These are phyloP conservation scores for Aspergillus incahuasiensis DNA, from an alignment of 495 filamentous ascomycete species.

Conservation along the genomic window DNA sequence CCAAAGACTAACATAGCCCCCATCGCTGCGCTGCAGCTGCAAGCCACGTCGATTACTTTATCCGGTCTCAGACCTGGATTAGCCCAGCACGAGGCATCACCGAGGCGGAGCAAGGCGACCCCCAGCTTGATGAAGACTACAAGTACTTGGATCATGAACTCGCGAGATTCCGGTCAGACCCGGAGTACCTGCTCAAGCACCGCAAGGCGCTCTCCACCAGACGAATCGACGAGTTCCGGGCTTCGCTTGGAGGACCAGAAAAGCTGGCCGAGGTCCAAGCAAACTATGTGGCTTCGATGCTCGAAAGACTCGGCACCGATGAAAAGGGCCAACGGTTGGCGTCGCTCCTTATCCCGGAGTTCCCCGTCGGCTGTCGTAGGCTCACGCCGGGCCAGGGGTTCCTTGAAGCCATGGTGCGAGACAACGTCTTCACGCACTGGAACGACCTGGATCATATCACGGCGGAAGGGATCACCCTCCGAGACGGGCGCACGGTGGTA, in stretches of 20 bases:
- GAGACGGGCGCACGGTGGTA: no score
- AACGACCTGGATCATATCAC: no score
- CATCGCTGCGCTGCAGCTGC: not conserved
- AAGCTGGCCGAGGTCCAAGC: not conserved
- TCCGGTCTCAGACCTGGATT: slow-evolving; percentile 20
- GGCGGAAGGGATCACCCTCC: slow-evolving; percentile 37
- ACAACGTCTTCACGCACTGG: no score
- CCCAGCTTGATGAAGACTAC: no score
- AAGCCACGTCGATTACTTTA: slow-evolving; percentile 11
- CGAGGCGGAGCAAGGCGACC: slow-evolving; percentile 8
- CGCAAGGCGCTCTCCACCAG: slow-evolving; percentile 39
- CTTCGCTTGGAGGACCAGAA: no score
- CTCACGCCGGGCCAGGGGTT: slow-evolving; percentile 38
- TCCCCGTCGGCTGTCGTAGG: slow-evolving; percentile 16
- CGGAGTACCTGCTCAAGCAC: slow-evolving; percentile 23
- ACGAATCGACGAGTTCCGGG: slow-evolving; percentile 11
- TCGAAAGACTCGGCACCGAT: not conserved
- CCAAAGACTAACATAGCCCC: no score
- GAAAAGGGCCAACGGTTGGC: not conserved
- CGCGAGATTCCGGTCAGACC: slow-evolving; percentile 15
- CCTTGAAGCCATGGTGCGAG: slow-evolving; percentile 30
- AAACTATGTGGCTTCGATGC: not conserved
- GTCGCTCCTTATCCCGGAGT: slow-evolving; percentile 1
- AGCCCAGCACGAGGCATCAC: slow-evolving; percentile 8
- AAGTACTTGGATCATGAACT: slow-evolving; percentile 33